phyloP scores from a whole-genome alignment of 192 early-diverging fungal species.

The Coemansia asiatica region DNA sequence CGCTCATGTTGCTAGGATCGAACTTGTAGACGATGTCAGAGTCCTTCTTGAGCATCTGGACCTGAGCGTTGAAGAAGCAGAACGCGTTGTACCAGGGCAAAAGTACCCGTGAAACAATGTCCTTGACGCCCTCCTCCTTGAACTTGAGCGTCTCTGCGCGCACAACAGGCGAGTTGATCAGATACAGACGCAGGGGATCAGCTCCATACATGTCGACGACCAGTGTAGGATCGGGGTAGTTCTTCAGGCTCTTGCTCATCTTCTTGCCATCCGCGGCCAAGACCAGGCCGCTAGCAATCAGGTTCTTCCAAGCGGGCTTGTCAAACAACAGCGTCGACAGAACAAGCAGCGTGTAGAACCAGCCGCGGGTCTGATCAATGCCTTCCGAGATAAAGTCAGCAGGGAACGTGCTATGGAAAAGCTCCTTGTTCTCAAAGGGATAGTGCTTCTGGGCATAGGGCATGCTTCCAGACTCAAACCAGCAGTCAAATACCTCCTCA shows the following conservation, averaged over 20 bases:
- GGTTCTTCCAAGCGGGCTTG: constrained; percentile 92
- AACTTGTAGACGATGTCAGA: constrained; percentile 73
- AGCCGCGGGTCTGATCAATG: constrained; percentile 98
- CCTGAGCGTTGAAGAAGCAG: constrained; percentile 93
- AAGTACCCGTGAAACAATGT: constrained; percentile 89
- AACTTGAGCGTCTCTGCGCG: constrained; percentile 93
- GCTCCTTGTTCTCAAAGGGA: constrained; percentile 95
- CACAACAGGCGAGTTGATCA: constrained; percentile 98
- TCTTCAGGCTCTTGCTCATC: constrained; percentile 98
- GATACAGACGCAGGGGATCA: constrained; percentile 90
- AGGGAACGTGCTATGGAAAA: constrained; percentile 86
- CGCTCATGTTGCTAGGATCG: constrained; percentile 68
- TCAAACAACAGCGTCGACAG: constrained; percentile 95
- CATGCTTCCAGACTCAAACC: constrained; percentile 98
- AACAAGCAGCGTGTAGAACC: constrained; percentile 99
- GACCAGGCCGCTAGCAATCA: constrained; percentile 96
- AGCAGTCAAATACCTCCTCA: constrained; percentile 98
- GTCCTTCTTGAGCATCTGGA: constrained; percentile 85
- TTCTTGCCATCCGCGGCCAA: constrained; percentile 98
- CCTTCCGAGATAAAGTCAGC: constrained; percentile 99
- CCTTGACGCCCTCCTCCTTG: constrained; percentile 97
- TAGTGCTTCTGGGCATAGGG: constrained; percentile 99
- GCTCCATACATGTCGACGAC: constrained; percentile 90
- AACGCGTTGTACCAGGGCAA: constrained; percentile 99
- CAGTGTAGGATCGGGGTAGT: constrained; percentile 90